Evolutionary conservation across 805 yeast genomes (phyloP), one percentile per base, ranked within the genome.

Genomic region (Groenewaldozyma salmanticensis): DNA sequence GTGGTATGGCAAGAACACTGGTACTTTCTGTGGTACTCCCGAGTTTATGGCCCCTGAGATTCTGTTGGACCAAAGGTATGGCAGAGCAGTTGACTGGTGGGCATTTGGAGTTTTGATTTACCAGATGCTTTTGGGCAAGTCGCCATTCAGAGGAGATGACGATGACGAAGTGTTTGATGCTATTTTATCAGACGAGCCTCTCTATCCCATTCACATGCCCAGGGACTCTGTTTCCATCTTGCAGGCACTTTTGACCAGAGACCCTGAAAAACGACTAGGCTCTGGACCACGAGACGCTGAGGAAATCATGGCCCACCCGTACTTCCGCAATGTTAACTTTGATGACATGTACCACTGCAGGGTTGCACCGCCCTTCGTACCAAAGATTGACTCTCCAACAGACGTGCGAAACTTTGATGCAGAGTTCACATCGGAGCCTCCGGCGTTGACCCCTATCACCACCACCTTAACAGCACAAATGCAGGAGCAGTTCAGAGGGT

Each of bases 21-120:
- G 85, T 3, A 92, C 98, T 0, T 92, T 90, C 67, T 92, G 98
- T 68, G 98, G 99, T 52, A 92, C 99, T 2, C 99, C 99, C 0
- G 98, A 92, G 61, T 84, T 92, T 52, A 92, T 92, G 95, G 99
- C 98, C 1, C 99, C 99, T 0, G 99, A 92, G 62, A 90, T 92
- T 51, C 70, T 92, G 56, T 79, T 85, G 49, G 97, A 92, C 41
- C 94, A 88, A 61, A 82, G 79, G 45, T 92, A 92, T 56, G 92
- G 87, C 40, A 77, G 94, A 56, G 82, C 92, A 31, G 98, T 92
- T 41, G 99, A 92, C 64, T 92, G 98, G 98, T 92, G 98, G 98
- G 97, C 98, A 1, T 86, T 88, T 69, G 99, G 99, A 43, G 97
- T 92, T 21, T 70, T 92, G 49, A 68, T 92, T 50, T 92, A 90